Conservation (phyloP, 495 filamentous ascomycete species). For the Lasiosphaeriaceae sp. region DNA sequence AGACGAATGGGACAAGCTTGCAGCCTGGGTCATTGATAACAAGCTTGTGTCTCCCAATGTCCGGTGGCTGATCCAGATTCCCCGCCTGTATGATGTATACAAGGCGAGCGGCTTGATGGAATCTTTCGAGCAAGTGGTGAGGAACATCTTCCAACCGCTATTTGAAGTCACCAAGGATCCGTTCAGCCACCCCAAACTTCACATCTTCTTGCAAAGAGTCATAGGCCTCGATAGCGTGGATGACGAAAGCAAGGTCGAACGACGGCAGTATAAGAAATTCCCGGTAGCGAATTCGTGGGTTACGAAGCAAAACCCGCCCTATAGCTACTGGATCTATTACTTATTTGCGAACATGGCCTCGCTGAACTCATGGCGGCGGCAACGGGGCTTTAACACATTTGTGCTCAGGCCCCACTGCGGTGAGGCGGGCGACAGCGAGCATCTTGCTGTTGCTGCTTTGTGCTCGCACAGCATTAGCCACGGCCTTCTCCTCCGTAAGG, state of each 20-base stretch:
- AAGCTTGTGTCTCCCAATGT: slow-evolving; percentile 97
- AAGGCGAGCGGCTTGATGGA: slow-evolving; percentile 82
- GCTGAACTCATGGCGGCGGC: slow-evolving; percentile 85
- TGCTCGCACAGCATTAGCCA: slow-evolving; percentile 98
- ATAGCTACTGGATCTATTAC: slow-evolving; percentile 99
- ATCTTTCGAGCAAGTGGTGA: slow-evolving; percentile 84
- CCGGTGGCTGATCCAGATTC: slow-evolving; percentile 94
- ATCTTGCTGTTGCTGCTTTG: slow-evolving; percentile 85
- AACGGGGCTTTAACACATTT: slow-evolving; percentile 93
- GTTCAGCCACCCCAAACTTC: slow-evolving; percentile 81
- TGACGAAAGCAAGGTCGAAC: slow-evolving; percentile 94
- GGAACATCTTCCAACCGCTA: slow-evolving; percentile 88
- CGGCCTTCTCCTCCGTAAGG: slow-evolving; percentile 86
- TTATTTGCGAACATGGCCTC: slow-evolving; percentile 92
- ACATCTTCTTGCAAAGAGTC: slow-evolving; percentile 90
- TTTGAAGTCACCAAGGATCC: slow-evolving; percentile 94
- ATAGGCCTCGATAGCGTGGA: slow-evolving; percentile 97
- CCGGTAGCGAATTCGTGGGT: slow-evolving; percentile 85
- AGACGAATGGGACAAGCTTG: slow-evolving; percentile 97
- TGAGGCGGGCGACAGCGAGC: slow-evolving; percentile 94
- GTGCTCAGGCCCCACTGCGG: slow-evolving; percentile 91
- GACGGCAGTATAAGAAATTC: slow-evolving; percentile 87
- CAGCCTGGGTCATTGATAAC: slow-evolving; percentile 98
- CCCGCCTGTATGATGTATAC: slow-evolving; percentile 92
- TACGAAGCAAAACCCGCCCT: slow-evolving; percentile 91